These are phyloP conservation scores for Capsicum baccatum DNA, from an alignment of 257 asterid genomes.

Conservation along the genomic window DNA sequence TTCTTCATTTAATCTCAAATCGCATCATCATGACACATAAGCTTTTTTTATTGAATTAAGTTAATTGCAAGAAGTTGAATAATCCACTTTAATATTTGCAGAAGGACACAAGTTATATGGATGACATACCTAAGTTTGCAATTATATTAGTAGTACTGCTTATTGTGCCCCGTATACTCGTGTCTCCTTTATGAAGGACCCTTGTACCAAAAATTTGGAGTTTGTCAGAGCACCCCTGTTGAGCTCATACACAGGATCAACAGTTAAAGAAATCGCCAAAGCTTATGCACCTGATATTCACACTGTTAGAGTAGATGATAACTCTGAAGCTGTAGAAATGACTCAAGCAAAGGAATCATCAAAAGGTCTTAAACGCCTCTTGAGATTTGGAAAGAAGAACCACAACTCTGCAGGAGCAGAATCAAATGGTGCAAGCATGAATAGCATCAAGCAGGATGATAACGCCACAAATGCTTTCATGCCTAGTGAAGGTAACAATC, in stretches of 20 bases:
- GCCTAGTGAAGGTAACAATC: constrained; percentile 73
- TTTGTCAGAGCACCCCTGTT: constrained; percentile 52
- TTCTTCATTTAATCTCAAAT: too few relatives aligned
- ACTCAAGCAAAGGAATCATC: constrained; percentile 65
- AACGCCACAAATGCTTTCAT: constrained; percentile 47
- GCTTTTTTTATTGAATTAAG: not conserved
- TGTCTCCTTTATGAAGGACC: constrained; percentile 67
- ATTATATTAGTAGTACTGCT: constrained; percentile 41
- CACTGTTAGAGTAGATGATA: constrained; percentile 47
- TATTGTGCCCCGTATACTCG: constrained; percentile 72
- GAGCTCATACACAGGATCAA: constrained; percentile 40
- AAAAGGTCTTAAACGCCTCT: constrained; percentile 76
- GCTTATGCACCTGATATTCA: constrained; percentile 51
- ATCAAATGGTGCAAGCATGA: constrained; percentile 55
- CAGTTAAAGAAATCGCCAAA: constrained; percentile 54
- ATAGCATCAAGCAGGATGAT: constrained; percentile 51
- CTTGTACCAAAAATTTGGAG: constrained; percentile 55
- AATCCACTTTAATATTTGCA: constrained; percentile 34
- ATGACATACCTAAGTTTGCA: constrained; percentile 46
- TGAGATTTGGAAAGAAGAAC: constrained; percentile 88
- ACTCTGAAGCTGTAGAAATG: constrained; percentile 55
- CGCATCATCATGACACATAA: too few relatives aligned
- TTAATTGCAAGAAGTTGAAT: not conserved
- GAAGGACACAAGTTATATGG: constrained; percentile 48
- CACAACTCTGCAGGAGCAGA: constrained; percentile 62